These are phyloP conservation scores for Antitrichia curtipendula DNA, from an alignment of 225 moss, liverwort and hornwort genomes.

Conservation along the genomic window DNA sequence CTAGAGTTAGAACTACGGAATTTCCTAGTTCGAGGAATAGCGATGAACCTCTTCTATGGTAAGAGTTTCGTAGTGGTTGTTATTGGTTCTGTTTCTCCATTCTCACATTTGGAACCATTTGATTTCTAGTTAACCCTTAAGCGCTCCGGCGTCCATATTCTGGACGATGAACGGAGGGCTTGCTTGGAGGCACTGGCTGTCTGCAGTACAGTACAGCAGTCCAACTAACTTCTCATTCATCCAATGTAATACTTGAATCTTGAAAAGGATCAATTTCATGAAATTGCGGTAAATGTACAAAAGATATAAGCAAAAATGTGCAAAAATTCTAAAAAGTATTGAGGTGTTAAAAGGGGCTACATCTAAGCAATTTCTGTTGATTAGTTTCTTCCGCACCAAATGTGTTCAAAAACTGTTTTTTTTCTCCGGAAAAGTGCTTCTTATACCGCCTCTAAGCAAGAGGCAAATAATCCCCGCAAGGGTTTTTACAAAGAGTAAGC, in stretches of 20 bases:
- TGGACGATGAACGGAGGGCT: neutral
- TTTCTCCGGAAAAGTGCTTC: neutral
- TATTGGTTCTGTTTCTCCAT: neutral
- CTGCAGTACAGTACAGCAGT: neutral
- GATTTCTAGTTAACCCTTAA: neutral
- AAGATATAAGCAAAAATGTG: too few species aligned
- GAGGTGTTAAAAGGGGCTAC: neutral
- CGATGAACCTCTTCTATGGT: neutral
- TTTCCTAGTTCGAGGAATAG: neutral
- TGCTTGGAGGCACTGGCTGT: too few species aligned
- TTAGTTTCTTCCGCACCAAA: neutral
- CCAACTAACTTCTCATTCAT: neutral
- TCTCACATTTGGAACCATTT: neutral
- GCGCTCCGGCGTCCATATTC: neutral
- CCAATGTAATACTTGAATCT: neutral
- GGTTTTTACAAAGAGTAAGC: neutral
- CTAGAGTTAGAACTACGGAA: neutral
- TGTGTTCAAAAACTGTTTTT: neutral
- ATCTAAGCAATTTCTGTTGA: neutral
- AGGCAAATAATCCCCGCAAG: neutral
- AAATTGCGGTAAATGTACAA: neutral
- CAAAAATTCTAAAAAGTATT: too few species aligned
- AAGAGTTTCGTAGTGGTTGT: neutral
- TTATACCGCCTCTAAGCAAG: neutral
- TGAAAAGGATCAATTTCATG: neutral